Conservation (phyloP, 352 stramenopile genomes). For the Globisporangium parvum region DNA sequence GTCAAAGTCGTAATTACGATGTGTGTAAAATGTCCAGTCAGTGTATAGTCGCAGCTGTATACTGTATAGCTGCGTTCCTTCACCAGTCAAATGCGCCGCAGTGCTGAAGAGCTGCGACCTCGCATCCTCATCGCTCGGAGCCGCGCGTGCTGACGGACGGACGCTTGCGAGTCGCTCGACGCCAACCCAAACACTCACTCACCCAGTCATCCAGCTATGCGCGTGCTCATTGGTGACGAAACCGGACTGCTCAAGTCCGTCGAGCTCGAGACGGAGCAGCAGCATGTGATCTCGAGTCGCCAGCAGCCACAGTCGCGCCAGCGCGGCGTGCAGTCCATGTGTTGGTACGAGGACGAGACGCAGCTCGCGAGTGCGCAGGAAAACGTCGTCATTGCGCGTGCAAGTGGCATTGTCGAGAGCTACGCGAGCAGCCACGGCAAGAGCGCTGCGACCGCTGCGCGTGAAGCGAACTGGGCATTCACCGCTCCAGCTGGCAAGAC, state of each 20-base stretch:
- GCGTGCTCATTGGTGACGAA: conserved; percentile 75
- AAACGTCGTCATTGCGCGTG: conserved; percentile 55
- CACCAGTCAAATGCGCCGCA: too few relatives aligned
- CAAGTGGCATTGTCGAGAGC: conserved; percentile 58
- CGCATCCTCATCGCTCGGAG: too few relatives aligned
- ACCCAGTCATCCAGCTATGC: conserved; percentile 30
- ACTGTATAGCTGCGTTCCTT: too few relatives aligned
- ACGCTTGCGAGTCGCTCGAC: neutral
- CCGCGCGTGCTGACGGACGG: too few relatives aligned
- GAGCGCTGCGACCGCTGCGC: conserved; percentile 14
- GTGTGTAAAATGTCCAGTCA: too few relatives aligned
- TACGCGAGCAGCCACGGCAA: conserved; percentile 44
- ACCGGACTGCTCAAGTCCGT: conserved; percentile 80
- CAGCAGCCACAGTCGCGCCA: conserved; percentile 37
- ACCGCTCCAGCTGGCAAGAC: conserved; percentile 13
- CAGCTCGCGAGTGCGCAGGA: conserved; percentile 24
- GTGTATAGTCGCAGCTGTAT: too few relatives aligned
- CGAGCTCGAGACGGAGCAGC: conserved; percentile 65
- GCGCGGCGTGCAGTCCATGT: conserved; percentile 44
- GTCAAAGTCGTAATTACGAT: too few relatives aligned
- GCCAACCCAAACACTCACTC: neutral
- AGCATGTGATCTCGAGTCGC: conserved; percentile 46
- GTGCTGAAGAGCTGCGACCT: too few relatives aligned
- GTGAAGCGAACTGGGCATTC: conserved; percentile 49
- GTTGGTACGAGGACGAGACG: conserved; percentile 54